Evolutionary conservation across 2,329 filamentous ascomycete genomes (phyloP).

Genomic region (Xylaria sp.): DNA sequence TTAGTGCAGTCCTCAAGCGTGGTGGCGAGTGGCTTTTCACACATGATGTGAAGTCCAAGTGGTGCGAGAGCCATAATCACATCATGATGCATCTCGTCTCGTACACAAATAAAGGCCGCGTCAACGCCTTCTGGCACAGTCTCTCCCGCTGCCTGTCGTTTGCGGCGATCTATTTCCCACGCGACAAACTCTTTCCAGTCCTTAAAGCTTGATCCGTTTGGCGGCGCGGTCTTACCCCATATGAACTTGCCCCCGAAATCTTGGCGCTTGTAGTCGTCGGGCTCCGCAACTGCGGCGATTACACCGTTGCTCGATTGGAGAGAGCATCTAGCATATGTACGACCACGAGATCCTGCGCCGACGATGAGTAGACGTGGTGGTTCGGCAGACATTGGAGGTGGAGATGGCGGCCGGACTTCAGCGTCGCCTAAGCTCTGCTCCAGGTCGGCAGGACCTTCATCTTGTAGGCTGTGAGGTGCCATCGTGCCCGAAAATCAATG

Average conservation of each 20-base stretch:
- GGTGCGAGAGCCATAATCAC: slow-evolving; percentile 79
- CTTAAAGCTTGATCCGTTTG: slow-evolving; percentile 73
- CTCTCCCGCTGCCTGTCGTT: slow-evolving; percentile 61
- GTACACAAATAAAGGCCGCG: slow-evolving; percentile 72
- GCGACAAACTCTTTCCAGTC: slow-evolving; percentile 80
- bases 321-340: slow-evolving; percentile 77
- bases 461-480: slow-evolving; percentile 45
- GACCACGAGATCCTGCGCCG: slow-evolving; percentile 83
- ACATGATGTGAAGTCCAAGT: slow-evolving; percentile 83
- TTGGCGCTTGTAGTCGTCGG: slow-evolving; percentile 78
- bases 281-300: slow-evolving; percentile 84
- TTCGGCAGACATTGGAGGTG: slow-evolving; percentile 57
- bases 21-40: slow-evolving; percentile 92
- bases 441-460: slow-evolving; percentile 45
- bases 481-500: slow-evolving; percentile 33
- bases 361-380: slow-evolving; percentile 79
- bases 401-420: slow-evolving; percentile 51
- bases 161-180: slow-evolving; percentile 74
- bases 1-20: slow-evolving; percentile 79
- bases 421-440: slow-evolving; percentile 38
- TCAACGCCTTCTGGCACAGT: slow-evolving; percentile 66
- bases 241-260: slow-evolving; percentile 78
- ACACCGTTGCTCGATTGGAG: slow-evolving; percentile 71
- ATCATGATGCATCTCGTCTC: slow-evolving; percentile 88
- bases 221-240: slow-evolving; percentile 67